Base-by-base conservation (phyloP, 2,329 filamentous ascomycete genomes). In the Talaromyces pinophilus region DNA sequence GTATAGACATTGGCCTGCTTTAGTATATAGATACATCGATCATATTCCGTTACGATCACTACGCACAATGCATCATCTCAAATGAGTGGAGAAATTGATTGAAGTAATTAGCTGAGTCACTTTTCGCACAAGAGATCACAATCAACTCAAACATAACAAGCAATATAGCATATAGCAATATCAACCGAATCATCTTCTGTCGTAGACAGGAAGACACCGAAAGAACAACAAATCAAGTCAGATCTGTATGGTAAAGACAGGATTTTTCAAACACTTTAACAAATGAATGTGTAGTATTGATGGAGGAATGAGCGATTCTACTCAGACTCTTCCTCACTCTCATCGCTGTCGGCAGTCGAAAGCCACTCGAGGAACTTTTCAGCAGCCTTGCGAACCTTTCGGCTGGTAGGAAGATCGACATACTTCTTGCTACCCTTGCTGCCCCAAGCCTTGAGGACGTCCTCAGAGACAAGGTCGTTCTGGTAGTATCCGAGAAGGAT, bases 381-480 rank as follows among this genome's bases (percentile, higher is more conserved):
- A 63, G 95, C 93, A 71, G 92, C 91, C 85, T 96, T 94, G 83
- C 93, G 92, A 69, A 98, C 93, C 86, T 96, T 96, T 86, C 93
- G 94, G 82, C 92, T 96, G 68, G 89, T 93, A 67, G 89, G 78
- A 68, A 96, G 81, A 78, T 98, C 94, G 72, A 96, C 92, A 78
- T 98, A 98, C 84, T 97, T 97, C 90, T 96, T 97, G 87, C 92
- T 97, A 67, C 94, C 93, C 86, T 95, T 97, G 77, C 87, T 86
- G 71, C 93, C 94, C 94, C 95, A 99, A 72, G 90, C 90, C 81
- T 90, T 91, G 77, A 96, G 88, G 17, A 93, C 87, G 70, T 97
- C 93, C 83, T 99, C 95, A 62, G 86, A 88, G 73, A 97, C 83
- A 64, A 99, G 86, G 72, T 99, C 95, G 74, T 92, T 86, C 81